Evolutionary conservation across 2,329 filamentous ascomycete species (phyloP).

Genomic region (Neonectria punicea): DNA sequence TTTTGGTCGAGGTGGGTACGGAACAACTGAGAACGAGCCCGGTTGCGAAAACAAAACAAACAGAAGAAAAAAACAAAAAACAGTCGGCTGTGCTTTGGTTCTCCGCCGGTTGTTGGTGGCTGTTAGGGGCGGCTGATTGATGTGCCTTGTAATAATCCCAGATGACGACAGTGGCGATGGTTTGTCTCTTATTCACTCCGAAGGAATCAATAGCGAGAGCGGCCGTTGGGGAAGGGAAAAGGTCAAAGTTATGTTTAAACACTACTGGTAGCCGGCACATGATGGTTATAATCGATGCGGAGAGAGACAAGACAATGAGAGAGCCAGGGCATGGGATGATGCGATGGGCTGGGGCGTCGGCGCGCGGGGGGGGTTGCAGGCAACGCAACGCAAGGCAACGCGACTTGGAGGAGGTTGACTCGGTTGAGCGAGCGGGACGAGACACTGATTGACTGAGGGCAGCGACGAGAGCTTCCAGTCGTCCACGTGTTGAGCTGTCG

Average conservation of each 20-base stretch:
- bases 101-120: slow-evolving; percentile 20
- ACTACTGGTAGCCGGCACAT: slow-evolving; percentile 24
- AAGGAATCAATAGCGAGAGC: slow-evolving; percentile 7
- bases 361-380: slow-evolving; percentile 13
- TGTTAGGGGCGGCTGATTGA: slow-evolving; percentile 1
- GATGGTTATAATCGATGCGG: slow-evolving; percentile 39
- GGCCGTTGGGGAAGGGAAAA: slow-evolving; percentile 11
- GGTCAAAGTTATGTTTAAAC: slow-evolving; percentile 16
- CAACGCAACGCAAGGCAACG: not conserved
- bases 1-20: slow-evolving; percentile 12
- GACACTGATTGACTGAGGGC: slow-evolving; percentile 2
- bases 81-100: slow-evolving; percentile 9
- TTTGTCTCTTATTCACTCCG: not conserved
- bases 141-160: slow-evolving; percentile 7
- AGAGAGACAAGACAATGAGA: slow-evolving; percentile 16
- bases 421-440: slow-evolving; percentile 8
- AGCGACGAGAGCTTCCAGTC: slow-evolving; percentile 30
- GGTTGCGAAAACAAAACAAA: slow-evolving; percentile 9
- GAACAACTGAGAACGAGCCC: not conserved
- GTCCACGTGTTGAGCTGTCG: slow-evolving; percentile 44
- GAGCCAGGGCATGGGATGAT: slow-evolving; percentile 28
- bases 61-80: slow-evolving; percentile 4
- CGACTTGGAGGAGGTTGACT: slow-evolving; percentile 22
- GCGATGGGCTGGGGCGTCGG: slow-evolving; percentile 25
- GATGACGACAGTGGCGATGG: not conserved